Conservation (phyloP, 2,329 filamentous ascomycete genomes). For the Xylaria multiplex region DNA sequence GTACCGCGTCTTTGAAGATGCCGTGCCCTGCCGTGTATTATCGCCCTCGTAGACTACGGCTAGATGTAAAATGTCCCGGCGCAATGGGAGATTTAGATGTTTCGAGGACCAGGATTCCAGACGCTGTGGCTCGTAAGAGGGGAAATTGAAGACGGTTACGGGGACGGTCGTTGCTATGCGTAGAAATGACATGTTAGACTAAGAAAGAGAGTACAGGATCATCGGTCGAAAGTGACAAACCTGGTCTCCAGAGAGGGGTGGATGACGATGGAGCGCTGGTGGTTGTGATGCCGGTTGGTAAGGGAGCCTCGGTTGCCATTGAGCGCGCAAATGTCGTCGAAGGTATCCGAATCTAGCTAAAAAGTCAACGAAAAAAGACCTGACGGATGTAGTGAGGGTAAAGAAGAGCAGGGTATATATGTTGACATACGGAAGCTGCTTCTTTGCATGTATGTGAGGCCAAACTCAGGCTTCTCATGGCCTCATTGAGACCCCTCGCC, state of each 20-base stretch:
- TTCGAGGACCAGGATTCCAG: constrained; percentile 82
- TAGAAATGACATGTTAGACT: constrained; percentile 22
- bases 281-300: constrained; percentile 52
- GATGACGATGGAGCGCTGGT: constrained; percentile 50
- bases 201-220: neutral
- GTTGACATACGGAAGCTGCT: constrained; percentile 45
- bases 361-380: constrained; percentile 22
- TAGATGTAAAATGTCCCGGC: constrained; percentile 90
- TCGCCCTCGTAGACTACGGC: constrained; percentile 95
- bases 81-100: constrained; percentile 86
- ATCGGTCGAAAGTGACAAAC: constrained; percentile 47
- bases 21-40: constrained; percentile 85
- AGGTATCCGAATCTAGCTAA: constrained; percentile 44
- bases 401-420: constrained; percentile 1
- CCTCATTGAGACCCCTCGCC: constrained; percentile 62
- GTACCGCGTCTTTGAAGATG: constrained; percentile 80
- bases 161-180: constrained; percentile 71
- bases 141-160: constrained; percentile 90
- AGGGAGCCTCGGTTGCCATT: constrained; percentile 65
- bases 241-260: constrained; percentile 55
- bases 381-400: neutral
- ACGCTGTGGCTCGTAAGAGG: constrained; percentile 82
- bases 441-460: constrained; percentile 56
- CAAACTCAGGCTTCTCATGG: constrained; percentile 61
- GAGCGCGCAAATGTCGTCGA: constrained; percentile 58